Percentiles rank a stretch among this genome's conserved stretches.
Evolutionary conservation across 2,329 filamentous ascomycete species (phyloP).

Genomic region (Beauveria sp.): DNA sequence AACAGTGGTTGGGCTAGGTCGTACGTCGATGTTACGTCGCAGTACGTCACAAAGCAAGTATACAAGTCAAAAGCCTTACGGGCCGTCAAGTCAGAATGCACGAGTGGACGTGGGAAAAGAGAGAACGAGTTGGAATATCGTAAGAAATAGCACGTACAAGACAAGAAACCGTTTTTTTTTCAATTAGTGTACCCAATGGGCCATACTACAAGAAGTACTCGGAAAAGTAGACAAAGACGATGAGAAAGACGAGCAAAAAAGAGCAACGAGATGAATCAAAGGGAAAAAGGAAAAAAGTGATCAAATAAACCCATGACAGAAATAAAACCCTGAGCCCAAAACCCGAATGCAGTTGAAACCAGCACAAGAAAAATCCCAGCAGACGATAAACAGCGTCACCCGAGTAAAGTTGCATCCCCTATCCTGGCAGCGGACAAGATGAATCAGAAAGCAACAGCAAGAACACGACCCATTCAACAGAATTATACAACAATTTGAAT

Average conservation of each 20-base stretch:
- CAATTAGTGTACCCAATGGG: background rate
- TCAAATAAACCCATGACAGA: conserved; percentile 14
- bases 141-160: conserved; percentile 10
- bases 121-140: background rate
- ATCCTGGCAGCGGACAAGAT: too few relatives aligned
- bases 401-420: background rate
- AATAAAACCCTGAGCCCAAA: conserved; percentile 4
- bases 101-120: background rate
- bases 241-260: background rate
- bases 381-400: background rate
- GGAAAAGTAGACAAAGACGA: conserved; percentile 12
- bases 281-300: background rate
- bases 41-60: too few relatives aligned
- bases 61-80: too few relatives aligned
- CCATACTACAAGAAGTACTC: conserved; percentile 12
- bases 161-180: conserved; percentile 13
- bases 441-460: background rate
- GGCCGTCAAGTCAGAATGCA: too few relatives aligned
- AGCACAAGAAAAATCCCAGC: background rate
- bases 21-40: too few relatives aligned
- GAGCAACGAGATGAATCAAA: background rate
- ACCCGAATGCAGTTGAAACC: conserved; percentile 2
- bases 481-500: conserved; percentile 11
- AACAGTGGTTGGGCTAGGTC: too few relatives aligned
- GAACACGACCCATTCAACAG: conserved; percentile 11